Evolutionary conservation across 2,329 filamentous ascomycete genomes (phyloP).

Genomic region (Colletotrichum sp.): DNA sequence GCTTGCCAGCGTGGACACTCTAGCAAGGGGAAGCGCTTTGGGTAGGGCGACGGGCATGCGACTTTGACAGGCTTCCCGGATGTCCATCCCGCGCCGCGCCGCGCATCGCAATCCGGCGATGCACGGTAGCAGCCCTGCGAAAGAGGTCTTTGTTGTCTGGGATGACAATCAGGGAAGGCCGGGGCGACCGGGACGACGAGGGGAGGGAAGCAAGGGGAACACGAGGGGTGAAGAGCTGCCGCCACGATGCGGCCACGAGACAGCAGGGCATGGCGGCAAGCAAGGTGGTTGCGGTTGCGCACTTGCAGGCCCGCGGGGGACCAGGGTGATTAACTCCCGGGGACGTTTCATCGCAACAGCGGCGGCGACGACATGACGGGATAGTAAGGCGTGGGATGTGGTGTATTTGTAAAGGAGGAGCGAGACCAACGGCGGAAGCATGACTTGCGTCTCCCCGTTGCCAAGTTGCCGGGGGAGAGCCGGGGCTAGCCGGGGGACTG

Average conservation of each 20-base stretch:
- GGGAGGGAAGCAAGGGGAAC: background rate
- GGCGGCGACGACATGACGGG: background rate
- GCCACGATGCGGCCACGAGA: constrained; percentile 10
- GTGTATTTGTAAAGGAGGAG: constrained; percentile 11
- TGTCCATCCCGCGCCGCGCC: background rate
- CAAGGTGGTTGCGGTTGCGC: background rate
- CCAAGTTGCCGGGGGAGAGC: background rate
- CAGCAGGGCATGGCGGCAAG: constrained; percentile 5
- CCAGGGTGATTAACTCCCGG: constrained; percentile 3
- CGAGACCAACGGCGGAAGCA: constrained; percentile 8
- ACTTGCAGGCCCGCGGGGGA: constrained; percentile 1
- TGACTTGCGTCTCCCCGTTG: constrained; percentile 10
- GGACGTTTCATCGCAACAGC: background rate
- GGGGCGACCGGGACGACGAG: background rate
- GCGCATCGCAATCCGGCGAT: background rate
- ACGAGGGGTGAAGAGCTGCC: constrained; percentile 18
- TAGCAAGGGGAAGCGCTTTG: background rate
- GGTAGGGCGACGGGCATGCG: background rate
- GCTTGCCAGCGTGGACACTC: background rate
- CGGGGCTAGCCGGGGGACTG: background rate
- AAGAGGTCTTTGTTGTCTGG: background rate
- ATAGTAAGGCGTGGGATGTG: background rate
- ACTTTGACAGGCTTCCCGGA: constrained; percentile 10
- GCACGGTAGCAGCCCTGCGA: background rate
- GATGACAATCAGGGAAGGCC: background rate